A percentile compares a stretch with the other conserved stretches of the same genome.
These are phyloP conservation scores for Pichia sp. DNA, from an alignment of 1,139 yeast genomes.

Conservation along the genomic window DNA sequence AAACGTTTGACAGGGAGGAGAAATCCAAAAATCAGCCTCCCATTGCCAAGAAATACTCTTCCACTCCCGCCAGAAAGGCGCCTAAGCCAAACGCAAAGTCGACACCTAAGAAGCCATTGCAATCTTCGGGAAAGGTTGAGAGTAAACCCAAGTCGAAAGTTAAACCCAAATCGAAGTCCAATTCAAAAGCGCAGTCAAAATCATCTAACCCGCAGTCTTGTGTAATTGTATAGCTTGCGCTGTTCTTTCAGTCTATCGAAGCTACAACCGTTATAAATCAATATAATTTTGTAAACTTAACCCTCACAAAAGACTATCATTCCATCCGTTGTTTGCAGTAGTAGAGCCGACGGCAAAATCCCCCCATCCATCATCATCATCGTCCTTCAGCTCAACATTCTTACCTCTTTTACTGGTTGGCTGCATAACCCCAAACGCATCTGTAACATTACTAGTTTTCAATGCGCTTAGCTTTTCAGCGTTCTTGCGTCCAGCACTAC, in stretches of 20 bases:
- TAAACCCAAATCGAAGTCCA: background rate
- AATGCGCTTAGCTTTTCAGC: background rate
- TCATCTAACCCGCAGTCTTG: background rate
- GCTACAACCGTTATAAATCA: background rate
- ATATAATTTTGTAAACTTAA: background rate
- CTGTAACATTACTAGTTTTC: background rate
- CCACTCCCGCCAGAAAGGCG: slow-evolving; percentile 6
- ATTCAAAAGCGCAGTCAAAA: background rate
- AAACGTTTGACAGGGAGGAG: slow-evolving; percentile 16
- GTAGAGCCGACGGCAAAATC: slow-evolving; percentile 15
- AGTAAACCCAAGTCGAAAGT: background rate
- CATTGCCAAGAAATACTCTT: background rate
- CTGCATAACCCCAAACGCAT: slow-evolving; percentile 9
- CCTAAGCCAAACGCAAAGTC: background rate
- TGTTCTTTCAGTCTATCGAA: background rate
- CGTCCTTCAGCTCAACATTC: background rate
- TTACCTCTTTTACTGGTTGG: slow-evolving; percentile 4
- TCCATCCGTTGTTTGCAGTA: slow-evolving; percentile 1
- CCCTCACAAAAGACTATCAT: slow-evolving; percentile 8
- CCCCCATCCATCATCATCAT: slow-evolving; percentile 18
- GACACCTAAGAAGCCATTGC: background rate
- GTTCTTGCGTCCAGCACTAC: background rate
- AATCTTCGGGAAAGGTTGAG: background rate
- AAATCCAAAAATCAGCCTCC: background rate
- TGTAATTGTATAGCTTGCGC: background rate